Evolutionary conservation across 2,329 filamentous ascomycete genomes (phyloP), one percentile per base, ranked within the genome.

Genomic region (Mycosphaerella arachidis): DNA sequence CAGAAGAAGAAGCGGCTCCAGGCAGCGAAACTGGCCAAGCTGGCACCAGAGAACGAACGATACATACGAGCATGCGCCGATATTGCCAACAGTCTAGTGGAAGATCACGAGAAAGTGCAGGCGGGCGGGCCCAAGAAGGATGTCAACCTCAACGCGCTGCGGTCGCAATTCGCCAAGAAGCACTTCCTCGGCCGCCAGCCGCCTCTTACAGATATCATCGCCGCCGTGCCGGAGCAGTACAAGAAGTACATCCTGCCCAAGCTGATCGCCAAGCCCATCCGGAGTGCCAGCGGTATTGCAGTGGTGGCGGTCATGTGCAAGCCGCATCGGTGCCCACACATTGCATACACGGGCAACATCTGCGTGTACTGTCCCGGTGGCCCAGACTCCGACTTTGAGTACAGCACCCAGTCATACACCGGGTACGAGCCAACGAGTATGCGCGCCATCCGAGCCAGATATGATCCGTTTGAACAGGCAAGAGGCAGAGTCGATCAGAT

Each of bases 261-360:
- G 77, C 81, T 99, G 63, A 92, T 99, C 68, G 94, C 95, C 29
- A 99, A 99, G 77, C 94, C 94, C 1, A 97, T 99, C 61, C 84
- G 90, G 69, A 97, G 93, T 16, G 96, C 93, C 0, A 97, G 92
- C 55, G 94, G 94, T 59, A 99, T 99, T 69, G 94, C 94, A 1
- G 94, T 99, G 8, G 94, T 99, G 51, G 94, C 95, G 48, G 95
- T 99, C 67, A 99, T 99, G 94, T 97, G 94, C 83, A 99, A 99
- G 76, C 94, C 94, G 27, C 94, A 99, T 75, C 84, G 94, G 73
- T 99, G 94, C 72, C 94, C 94, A 18, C 94, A 99, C 73, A 99
- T 99, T 68, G 91, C 94, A 10, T 99, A 97, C 75, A 99, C 94
- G 0, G 94, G 94, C 64, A 99, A 99, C 73, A 97, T 99, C 64